These are phyloP conservation scores for Ogataea hybrid DNA, from an alignment of 1,139 yeast genomes.

Conservation along the genomic window DNA sequence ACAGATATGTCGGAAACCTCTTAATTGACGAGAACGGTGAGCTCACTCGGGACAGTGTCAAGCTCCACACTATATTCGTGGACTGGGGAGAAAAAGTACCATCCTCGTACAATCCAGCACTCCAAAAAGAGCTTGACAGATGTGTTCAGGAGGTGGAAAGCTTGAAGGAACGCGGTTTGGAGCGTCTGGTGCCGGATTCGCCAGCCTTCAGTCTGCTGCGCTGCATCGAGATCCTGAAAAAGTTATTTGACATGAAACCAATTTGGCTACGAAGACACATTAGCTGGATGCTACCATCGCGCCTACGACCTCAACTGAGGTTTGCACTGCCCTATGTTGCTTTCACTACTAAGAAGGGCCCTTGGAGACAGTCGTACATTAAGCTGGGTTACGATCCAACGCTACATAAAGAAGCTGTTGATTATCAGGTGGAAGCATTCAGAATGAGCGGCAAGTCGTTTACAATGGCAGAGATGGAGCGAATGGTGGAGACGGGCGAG, in stretches of 20 bases:
- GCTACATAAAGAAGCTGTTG: constrained; percentile 41
- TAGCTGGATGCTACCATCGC: constrained; percentile 54
- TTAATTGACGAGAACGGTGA: constrained; percentile 57
- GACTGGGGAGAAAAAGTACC: constrained; percentile 51
- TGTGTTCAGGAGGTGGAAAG: constrained; percentile 31
- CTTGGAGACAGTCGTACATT: constrained; percentile 91
- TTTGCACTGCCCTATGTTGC: constrained; percentile 83
- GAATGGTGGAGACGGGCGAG: constrained; percentile 32
- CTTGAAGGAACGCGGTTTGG: constrained; percentile 26
- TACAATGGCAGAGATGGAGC: constrained; percentile 33
- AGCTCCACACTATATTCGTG: constrained; percentile 46
- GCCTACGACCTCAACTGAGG: constrained; percentile 53
- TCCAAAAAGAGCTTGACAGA: constrained; percentile 37
- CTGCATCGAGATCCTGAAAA: constrained; percentile 52
- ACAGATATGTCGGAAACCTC: constrained; percentile 45
- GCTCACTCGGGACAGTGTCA: constrained; percentile 38
- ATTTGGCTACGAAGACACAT: constrained; percentile 84
- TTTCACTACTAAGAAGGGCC: constrained; percentile 81
- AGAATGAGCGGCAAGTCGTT: constrained; percentile 40
- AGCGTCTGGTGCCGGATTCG: constrained; percentile 24
- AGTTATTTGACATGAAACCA: constrained; percentile 67
- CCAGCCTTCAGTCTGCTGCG: constrained; percentile 34
- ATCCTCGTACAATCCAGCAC: constrained; percentile 39
- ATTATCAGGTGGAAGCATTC: constrained; percentile 84
- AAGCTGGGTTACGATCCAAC: constrained; percentile 79